phyloP scores from a whole-genome alignment of 148 eudicot genomes.

The Chenopodium quinoa region DNA sequence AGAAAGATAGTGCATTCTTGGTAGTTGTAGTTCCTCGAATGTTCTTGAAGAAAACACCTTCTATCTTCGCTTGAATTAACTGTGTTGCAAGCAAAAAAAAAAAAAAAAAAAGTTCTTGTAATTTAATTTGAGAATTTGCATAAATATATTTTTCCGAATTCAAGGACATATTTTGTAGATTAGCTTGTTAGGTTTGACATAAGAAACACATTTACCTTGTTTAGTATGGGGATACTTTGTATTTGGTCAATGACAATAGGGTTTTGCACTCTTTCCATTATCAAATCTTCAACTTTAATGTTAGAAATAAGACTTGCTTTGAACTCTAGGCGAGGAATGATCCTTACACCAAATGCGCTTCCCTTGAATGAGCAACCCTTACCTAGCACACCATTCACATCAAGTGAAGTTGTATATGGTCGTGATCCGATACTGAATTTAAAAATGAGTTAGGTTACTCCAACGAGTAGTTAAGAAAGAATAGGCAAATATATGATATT shows the following conservation, averaged over 20 bases:
- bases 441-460: too few relatives aligned
- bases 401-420: not conserved
- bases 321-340: conserved; percentile 41
- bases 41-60: conserved; percentile 50
- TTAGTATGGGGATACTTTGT: conserved; percentile 24
- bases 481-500: too few relatives aligned
- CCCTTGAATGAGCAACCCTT: conserved; percentile 42
- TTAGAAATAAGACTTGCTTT: conserved; percentile 21
- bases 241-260: conserved; percentile 60
- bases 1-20: conserved; percentile 23
- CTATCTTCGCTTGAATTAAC: conserved; percentile 42
- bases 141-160: too few relatives aligned
- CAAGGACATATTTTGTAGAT: too few relatives aligned
- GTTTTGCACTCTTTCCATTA: conserved; percentile 40
- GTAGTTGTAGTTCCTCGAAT: conserved; percentile 49
- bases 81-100: not conserved
- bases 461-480: too few relatives aligned
- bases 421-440: conserved; percentile 42
- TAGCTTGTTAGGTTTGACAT: not conserved
- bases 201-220: conserved; percentile 13
- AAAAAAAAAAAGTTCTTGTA: not conserved
- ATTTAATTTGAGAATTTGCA: too few relatives aligned
- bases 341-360: conserved; percentile 61
- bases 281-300: conserved; percentile 39
- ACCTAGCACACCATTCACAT: conserved; percentile 38